phyloP scores from a whole-genome alignment of 2,329 filamentous ascomycete species.

The Fusarium redolens region DNA sequence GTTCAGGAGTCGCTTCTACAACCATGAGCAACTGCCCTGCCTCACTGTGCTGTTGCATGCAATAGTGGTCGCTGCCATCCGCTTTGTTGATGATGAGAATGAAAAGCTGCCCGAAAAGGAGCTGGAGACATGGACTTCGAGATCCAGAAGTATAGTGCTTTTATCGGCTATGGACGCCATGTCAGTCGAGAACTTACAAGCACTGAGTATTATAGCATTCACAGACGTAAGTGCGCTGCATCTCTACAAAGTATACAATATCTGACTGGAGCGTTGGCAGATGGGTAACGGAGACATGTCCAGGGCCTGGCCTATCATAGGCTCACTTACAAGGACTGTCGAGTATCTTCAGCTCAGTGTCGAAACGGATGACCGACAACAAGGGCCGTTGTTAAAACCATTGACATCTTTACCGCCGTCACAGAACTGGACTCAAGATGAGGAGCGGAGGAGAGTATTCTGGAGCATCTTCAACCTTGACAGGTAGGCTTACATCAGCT shows the following conservation, averaged over 20 bases:
- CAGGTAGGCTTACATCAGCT: constrained; percentile 23
- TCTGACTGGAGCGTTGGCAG: constrained; percentile 14
- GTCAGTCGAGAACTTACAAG: constrained; percentile 40
- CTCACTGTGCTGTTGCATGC: constrained; percentile 30
- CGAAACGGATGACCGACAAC: constrained; percentile 35
- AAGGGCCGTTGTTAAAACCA: constrained; percentile 4
- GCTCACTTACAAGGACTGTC: constrained; percentile 46
- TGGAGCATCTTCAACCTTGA: constrained; percentile 50
- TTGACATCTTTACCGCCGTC: constrained; percentile 25
- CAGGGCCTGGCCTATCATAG: constrained; percentile 47
- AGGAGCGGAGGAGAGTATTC: constrained; percentile 48
- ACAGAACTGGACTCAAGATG: constrained; percentile 48
- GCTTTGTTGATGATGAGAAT: constrained; percentile 17
- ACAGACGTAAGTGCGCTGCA: constrained; percentile 23
- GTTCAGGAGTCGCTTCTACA: constrained; percentile 35
- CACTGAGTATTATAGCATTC: constrained; percentile 38
- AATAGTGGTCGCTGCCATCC: constrained; percentile 37
- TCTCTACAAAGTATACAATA: too few relatives aligned
- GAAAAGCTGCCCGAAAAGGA: background rate
- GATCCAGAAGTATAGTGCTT: constrained; percentile 33
- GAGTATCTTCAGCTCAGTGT: constrained; percentile 48
- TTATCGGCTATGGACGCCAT: constrained; percentile 38
- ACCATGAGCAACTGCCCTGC: constrained; percentile 27
- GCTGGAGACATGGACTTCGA: constrained; percentile 20
- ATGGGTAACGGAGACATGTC: constrained; percentile 45